Evolutionary conservation across 352 stramenopile genomes (phyloP).

Genomic region (Phytophthora agathidicida): DNA sequence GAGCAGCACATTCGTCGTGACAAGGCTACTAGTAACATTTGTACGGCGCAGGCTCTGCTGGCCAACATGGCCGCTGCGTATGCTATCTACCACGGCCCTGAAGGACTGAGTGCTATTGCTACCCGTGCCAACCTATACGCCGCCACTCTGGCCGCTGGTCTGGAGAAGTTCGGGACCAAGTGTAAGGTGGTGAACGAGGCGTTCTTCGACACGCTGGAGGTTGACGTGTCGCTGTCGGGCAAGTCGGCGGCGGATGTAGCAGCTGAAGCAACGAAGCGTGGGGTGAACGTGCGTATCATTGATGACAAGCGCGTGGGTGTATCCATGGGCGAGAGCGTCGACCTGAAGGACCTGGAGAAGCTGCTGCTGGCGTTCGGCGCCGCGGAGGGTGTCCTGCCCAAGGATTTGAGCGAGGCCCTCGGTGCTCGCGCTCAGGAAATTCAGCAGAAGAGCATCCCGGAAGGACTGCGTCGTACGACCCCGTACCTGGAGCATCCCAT

Average conservation of each 20-base stretch:
- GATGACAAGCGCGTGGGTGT: conserved; percentile 91
- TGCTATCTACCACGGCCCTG: conserved; percentile 98
- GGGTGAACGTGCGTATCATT: conserved; percentile 90
- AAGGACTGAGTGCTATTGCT: conserved; percentile 95
- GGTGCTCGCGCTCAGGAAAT: conserved; percentile 56
- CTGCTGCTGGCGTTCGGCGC: conserved; percentile 88
- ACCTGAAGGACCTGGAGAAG: conserved; percentile 87
- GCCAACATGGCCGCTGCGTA: conserved; percentile 99
- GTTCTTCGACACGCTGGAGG: conserved; percentile 98
- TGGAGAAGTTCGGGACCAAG: conserved; percentile 84
- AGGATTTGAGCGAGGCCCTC: conserved; percentile 49
- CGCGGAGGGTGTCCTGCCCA: conserved; percentile 44
- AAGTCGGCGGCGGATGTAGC: conserved; percentile 84
- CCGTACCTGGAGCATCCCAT: conserved; percentile 95
- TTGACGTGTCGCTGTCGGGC: conserved; percentile 87
- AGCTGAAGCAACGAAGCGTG: conserved; percentile 58
- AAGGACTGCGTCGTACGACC: conserved; percentile 59
- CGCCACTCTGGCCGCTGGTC: conserved; percentile 84
- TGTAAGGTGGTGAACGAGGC: conserved; percentile 60
- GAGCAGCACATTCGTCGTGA: conserved; percentile 99
- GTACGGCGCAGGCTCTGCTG: conserved; percentile 98
- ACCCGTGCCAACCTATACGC: conserved; percentile 94
- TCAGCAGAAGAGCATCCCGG: conserved; percentile 64
- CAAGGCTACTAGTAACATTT: conserved; percentile 99
- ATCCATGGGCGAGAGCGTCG: conserved; percentile 97